Base-by-base conservation (phyloP, 2,329 filamentous ascomycete species). In the Arthrobotrys musiformis region DNA sequence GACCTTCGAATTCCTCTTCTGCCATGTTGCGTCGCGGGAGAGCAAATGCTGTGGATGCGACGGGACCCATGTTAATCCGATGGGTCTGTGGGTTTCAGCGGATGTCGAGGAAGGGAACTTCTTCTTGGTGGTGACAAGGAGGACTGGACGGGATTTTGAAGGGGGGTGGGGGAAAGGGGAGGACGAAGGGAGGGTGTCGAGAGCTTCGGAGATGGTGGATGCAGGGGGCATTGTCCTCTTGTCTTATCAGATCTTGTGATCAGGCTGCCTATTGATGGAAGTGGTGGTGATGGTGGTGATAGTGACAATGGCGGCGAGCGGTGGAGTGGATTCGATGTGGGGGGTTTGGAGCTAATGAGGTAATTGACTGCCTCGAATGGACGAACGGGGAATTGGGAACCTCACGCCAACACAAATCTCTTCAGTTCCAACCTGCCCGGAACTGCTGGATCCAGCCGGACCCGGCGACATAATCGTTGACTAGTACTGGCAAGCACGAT, bases 121-220 rank as follows among this genome's bases (percentile, higher is more conserved):
- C 19, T 44, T 64, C 15, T 44, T 64, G 0, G 48, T 46, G 1
- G 28, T 19, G 8, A 2, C 11, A n/a, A 76, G 11, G 4, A 70
- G 56, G n/a, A 70, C 22, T 15, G 26, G 19, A 13, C 9, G 19
- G 7, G 8, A 15, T n/a, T 7, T 11, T 56, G 33, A 26, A 24
- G 13, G 44, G 9, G 8, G 30, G 7, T 22, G 70, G 33, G 48
- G 68, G 17, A 54, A 70, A 0, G 28, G 15, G 7, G 72, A 60
- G 6, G 72, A 69, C 1, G 72, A 76, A 8, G 72, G 72, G 5
- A 76, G 72, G 3, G 35, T 70, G 15, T 58, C 56, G 40, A 76
- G 72, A 11, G 72, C 72, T 19, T 76, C 72, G 26, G 56, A 35
- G 13, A 76, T 76, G 44, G 72, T 64, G 15, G 64, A 70, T 6